Conservation (phyloP, 208 protist genomes). For the Wallacemonas sp. region DNA sequence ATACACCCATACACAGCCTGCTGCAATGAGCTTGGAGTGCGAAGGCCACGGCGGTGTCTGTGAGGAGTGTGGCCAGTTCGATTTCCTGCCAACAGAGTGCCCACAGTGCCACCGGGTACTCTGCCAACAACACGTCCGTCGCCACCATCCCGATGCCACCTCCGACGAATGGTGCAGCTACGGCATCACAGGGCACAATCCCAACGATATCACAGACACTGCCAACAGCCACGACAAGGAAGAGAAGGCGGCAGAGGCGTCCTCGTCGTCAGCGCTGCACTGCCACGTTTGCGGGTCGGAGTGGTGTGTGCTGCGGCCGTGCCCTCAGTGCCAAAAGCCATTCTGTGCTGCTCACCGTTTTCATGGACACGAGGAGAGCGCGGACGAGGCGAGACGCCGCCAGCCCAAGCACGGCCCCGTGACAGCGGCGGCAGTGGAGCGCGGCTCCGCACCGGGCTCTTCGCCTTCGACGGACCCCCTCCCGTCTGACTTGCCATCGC, state of each 20-base stretch:
- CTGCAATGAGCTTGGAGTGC: slow-evolving; percentile 63
- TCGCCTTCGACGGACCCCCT: too few relatives aligned
- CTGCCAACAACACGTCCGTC: slow-evolving; percentile 53
- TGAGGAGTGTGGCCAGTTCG: slow-evolving; percentile 67
- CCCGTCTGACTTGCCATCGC: background rate
- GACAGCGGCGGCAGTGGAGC: too few relatives aligned
- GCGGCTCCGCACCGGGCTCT: too few relatives aligned
- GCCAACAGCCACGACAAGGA: background rate
- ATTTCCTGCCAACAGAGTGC: slow-evolving; percentile 68
- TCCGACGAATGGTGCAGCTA: background rate
- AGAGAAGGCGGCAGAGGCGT: slow-evolving; percentile 13
- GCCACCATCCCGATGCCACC: slow-evolving; percentile 33
- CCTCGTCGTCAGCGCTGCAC: background rate
- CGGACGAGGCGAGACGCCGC: background rate
- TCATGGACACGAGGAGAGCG: slow-evolving; percentile 45
- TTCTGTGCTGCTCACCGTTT: slow-evolving; percentile 72
- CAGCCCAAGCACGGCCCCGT: too few relatives aligned
- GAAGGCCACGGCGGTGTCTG: slow-evolving; percentile 54
- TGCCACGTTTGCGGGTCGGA: slow-evolving; percentile 36
- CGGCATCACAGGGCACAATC: background rate
- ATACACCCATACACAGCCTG: background rate
- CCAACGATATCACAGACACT: too few relatives aligned
- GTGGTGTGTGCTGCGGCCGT: slow-evolving; percentile 48
- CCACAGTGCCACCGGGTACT: slow-evolving; percentile 47
- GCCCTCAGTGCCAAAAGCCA: slow-evolving; percentile 32